A percentile compares a stretch with the other conserved stretches of the same genome.
phyloP scores from a whole-genome alignment of 805 yeast species.

The Millerozyma acaciae region DNA sequence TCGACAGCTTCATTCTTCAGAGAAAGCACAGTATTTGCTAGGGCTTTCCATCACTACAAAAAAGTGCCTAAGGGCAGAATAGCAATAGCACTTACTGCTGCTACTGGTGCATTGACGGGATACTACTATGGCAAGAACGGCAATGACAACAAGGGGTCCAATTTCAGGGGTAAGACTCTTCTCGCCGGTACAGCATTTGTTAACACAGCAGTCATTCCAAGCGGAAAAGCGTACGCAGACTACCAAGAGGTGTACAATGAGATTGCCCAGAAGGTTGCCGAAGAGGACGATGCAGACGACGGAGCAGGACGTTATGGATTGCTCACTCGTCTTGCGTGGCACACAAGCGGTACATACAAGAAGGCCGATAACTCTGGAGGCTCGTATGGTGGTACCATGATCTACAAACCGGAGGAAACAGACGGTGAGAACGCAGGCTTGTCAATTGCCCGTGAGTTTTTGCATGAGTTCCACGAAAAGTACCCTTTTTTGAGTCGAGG shows the following conservation, averaged over 20 bases:
- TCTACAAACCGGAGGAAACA: constrained; percentile 26
- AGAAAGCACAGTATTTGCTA: constrained; percentile 4
- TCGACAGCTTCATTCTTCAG: constrained; percentile 7
- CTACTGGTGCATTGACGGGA: constrained; percentile 20
- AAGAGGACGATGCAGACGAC: constrained; percentile 33
- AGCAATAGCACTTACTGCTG: too few relatives aligned
- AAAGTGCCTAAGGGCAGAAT: too few relatives aligned
- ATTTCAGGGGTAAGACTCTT: constrained; percentile 7
- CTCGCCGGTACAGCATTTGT: constrained; percentile 22
- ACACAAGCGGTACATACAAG: constrained; percentile 31
- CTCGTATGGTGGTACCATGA: constrained; percentile 36
- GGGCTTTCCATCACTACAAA: background rate
- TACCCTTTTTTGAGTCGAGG: constrained; percentile 75
- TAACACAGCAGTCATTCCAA: constrained; percentile 32
- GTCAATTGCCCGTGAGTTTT: constrained; percentile 50
- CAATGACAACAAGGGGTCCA: constrained; percentile 8
- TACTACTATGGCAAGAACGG: constrained; percentile 15
- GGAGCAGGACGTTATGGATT: constrained; percentile 38
- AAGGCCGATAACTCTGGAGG: constrained; percentile 28
- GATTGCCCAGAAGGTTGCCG: constrained; percentile 59
- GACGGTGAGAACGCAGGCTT: constrained; percentile 60
- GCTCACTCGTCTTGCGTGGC: constrained; percentile 39
- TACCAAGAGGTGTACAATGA: constrained; percentile 69
- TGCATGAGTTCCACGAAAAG: constrained; percentile 51
- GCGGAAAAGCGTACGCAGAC: constrained; percentile 42